Evolutionary conservation across 768 basidiomycete genomes (phyloP).

Genomic region (Mycena rosella): DNA sequence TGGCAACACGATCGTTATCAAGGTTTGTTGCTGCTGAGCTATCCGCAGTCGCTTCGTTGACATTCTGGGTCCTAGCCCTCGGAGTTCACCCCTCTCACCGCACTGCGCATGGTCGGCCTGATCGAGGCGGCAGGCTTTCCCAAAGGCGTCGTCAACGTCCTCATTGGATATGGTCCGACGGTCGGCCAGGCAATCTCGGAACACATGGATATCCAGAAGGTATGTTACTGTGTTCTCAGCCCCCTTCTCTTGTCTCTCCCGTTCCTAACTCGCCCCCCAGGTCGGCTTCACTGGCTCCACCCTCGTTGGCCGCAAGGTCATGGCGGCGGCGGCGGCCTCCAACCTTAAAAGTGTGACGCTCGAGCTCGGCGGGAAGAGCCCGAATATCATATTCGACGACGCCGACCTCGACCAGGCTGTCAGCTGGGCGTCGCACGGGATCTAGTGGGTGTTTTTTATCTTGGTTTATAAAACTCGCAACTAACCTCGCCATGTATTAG

Average conservation of each 20-base stretch:
- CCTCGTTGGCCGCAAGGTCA: constrained; percentile 74
- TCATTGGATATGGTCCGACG: constrained; percentile 66
- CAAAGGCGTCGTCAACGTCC: constrained; percentile 78
- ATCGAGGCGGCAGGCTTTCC: constrained; percentile 81
- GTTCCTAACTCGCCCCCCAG: not conserved
- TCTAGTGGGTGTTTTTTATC: constrained; percentile 63
- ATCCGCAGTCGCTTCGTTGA: not conserved
- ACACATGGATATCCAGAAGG: constrained; percentile 75
- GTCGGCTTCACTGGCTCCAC: constrained; percentile 87
- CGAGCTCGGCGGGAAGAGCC: constrained; percentile 79
- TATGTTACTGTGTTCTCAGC: not conserved
- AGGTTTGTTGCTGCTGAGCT: constrained; percentile 46
- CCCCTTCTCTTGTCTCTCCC: not conserved
- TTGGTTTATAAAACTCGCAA: not conserved
- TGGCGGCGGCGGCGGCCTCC: constrained; percentile 77
- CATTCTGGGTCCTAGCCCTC: constrained; percentile 63
- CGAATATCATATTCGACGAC: constrained; percentile 74
- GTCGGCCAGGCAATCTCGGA: constrained; percentile 77
- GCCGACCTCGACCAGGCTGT: constrained; percentile 74
- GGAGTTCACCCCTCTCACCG: constrained; percentile 79
- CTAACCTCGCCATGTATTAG: constrained; percentile 42
- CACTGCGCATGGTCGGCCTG: constrained; percentile 63
- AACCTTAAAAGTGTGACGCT: constrained; percentile 84
- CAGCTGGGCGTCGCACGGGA: constrained; percentile 73
- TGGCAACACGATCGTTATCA: constrained; percentile 80